A percentile compares a stretch with the other conserved stretches of the same genome.
These are phyloP conservation scores for Melocanna baccifera DNA, from an alignment of 176 grass and related monocot species.

Conservation along the genomic window DNA sequence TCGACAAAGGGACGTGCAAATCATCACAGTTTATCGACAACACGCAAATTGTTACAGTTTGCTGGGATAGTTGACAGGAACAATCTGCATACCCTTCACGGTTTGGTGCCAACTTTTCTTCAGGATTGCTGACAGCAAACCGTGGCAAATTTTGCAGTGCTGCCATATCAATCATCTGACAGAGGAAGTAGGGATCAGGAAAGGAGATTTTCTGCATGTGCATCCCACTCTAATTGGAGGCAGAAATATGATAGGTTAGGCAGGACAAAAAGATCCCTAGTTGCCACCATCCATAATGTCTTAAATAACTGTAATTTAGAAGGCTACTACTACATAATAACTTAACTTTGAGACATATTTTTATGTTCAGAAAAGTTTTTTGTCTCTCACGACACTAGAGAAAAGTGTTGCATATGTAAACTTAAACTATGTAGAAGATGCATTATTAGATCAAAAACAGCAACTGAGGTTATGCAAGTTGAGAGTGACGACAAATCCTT, in stretches of 20 bases:
- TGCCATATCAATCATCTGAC: not conserved
- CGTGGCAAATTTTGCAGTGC: not conserved
- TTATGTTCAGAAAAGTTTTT: not conserved
- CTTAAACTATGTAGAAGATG: not conserved
- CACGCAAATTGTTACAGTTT: not conserved
- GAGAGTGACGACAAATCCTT: not conserved
- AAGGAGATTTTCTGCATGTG: constrained; percentile 6
- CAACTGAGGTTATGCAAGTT: not conserved
- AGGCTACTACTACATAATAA: not conserved
- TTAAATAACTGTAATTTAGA: not conserved
- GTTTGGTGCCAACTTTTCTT: not conserved
- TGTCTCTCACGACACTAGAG: not conserved
- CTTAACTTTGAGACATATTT: not conserved
- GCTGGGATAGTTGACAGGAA: not conserved
- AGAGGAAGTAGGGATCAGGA: not conserved
- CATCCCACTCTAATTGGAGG: not conserved
- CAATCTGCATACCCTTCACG: not conserved
- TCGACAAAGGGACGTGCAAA: not conserved
- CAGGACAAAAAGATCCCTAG: not conserved
- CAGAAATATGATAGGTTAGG: not conserved
- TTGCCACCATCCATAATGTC: not conserved
- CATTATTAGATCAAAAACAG: no score
- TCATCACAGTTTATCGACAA: not conserved
- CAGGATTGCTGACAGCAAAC: not conserved
- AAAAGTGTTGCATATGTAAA: no score